Percentiles rank a stretch among this genome's conserved stretches.
Conservation (phyloP, 106 monocot species). For the Alisma plantagoaquatica region DNA sequence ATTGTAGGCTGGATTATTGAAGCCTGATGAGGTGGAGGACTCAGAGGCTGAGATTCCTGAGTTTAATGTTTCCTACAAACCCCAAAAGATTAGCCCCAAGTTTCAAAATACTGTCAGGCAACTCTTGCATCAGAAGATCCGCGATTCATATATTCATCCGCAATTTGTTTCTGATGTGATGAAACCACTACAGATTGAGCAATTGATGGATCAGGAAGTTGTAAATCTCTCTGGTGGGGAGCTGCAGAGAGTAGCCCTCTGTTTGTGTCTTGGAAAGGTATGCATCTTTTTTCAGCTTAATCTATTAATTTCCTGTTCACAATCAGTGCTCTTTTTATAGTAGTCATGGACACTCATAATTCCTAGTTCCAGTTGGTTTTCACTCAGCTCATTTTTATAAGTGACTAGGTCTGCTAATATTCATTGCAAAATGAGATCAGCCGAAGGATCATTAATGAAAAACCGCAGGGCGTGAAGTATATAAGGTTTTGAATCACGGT, state of each 20-base stretch:
- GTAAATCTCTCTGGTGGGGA: slow-evolving; percentile 96
- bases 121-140: slow-evolving; percentile 77
- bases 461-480: no score
- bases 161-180: slow-evolving; percentile 95
- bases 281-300: neutral
- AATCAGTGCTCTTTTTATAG: no score
- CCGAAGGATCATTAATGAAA: no score
- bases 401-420: no score
- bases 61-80: slow-evolving; percentile 98
- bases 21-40: slow-evolving; percentile 70
- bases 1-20: slow-evolving; percentile 79
- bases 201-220: slow-evolving; percentile 97
- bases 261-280: slow-evolving; percentile 97
- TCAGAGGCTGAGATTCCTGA: slow-evolving; percentile 86
- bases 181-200: slow-evolving; percentile 97
- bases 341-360: no score
- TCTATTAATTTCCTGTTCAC: no score
- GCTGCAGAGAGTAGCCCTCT: slow-evolving; percentile 86
- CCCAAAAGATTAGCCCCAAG: slow-evolving; percentile 92
- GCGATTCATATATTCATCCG: slow-evolving; percentile 87
- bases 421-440: no score
- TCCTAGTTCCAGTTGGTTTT: no score
- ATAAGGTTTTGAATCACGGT: no score
- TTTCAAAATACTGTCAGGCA: slow-evolving; percentile 56
- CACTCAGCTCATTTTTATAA: no score